Percentiles rank a stretch among this genome's conserved stretches.
Conservation (phyloP, 2,329 filamentous ascomycete species). For the Pseudogymnoascus sp. region DNA sequence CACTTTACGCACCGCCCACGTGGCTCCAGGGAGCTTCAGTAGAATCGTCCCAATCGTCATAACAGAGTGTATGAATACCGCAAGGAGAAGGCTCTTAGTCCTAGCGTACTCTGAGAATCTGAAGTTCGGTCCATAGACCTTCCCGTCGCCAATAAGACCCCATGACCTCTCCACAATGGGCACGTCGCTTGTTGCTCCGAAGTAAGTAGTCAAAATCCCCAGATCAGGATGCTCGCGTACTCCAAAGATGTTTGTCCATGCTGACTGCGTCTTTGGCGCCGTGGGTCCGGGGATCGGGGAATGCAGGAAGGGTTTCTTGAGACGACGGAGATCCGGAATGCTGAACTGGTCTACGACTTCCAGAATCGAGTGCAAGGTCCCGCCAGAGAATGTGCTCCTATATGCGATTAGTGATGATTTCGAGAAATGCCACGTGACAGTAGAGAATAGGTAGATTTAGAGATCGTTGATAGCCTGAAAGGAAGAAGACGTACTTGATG, state of each 20-base stretch:
- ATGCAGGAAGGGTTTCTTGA: constrained; percentile 44
- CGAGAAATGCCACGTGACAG: not conserved
- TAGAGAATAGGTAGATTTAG: not conserved
- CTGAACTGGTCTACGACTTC: constrained; percentile 46
- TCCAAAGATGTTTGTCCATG: constrained; percentile 42
- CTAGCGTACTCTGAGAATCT: constrained; percentile 47
- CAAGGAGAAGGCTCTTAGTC: constrained; percentile 41
- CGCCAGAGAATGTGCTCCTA: constrained; percentile 50
- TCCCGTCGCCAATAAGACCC: constrained; percentile 43
- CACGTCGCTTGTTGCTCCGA: constrained; percentile 42
- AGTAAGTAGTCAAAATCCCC: constrained; percentile 47
- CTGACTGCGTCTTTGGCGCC: constrained; percentile 26
- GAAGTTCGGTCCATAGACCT: constrained; percentile 55
- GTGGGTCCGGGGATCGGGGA: constrained; percentile 43
- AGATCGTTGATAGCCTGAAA: not conserved
- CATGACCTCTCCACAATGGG: constrained; percentile 53
- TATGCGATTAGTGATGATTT: constrained; percentile 10
- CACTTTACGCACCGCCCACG: constrained; percentile 36
- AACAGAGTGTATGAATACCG: constrained; percentile 41
- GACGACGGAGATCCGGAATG: constrained; percentile 38
- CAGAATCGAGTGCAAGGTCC: constrained; percentile 60
- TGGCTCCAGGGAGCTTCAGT: constrained; percentile 27
- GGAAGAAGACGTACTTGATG: constrained; percentile 29
- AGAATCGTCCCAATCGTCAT: constrained; percentile 37
- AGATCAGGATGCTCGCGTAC: constrained; percentile 41